These are phyloP conservation scores for Scedosporium apiospermum DNA, from an alignment of 2,329 filamentous ascomycete species.

Conservation along the genomic window DNA sequence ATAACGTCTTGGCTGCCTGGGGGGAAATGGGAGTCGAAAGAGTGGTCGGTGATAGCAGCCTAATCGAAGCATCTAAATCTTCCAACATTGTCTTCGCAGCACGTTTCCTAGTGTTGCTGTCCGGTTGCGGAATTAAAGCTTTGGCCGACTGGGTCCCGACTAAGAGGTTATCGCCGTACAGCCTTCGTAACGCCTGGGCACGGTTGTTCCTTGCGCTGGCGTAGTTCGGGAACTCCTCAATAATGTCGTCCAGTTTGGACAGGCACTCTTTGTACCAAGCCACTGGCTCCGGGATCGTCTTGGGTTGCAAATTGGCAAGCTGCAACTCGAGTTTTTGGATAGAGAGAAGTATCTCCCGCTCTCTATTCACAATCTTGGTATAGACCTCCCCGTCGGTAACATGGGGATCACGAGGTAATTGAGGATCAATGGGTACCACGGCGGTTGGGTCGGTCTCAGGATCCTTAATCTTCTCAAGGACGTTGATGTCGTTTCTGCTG, in stretches of 20 bases:
- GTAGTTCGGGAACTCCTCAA: constrained; percentile 52
- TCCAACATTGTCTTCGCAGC: constrained; percentile 32
- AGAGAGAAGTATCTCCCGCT: constrained; percentile 42
- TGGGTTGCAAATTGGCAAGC: constrained; percentile 31
- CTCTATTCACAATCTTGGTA: constrained; percentile 36
- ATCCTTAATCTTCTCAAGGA: constrained; percentile 59
- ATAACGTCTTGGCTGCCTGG: constrained; percentile 55
- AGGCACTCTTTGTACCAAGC: constrained; percentile 38
- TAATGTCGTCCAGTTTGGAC: constrained; percentile 41
- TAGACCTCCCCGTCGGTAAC: constrained; percentile 42
- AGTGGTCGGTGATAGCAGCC: constrained; percentile 44
- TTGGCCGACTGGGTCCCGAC: constrained; percentile 28
- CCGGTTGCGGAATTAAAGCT: constrained; percentile 29
- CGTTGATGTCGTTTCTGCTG: constrained; percentile 48
- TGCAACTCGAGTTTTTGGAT: constrained; percentile 48
- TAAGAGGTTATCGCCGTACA: constrained; percentile 53
- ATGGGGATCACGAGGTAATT: constrained; percentile 47
- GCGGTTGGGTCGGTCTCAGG: constrained; percentile 51
- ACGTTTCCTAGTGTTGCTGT: constrained; percentile 24
- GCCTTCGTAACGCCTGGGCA: constrained; percentile 54
- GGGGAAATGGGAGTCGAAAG: constrained; percentile 47
- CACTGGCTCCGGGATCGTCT: constrained; percentile 27
- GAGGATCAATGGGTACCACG: constrained; percentile 43
- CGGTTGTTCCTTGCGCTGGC: constrained; percentile 68
- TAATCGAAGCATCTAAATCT: constrained; percentile 50